Conservation (phyloP, 73 alveolate species). For the Symbiodinium natans region DNA sequence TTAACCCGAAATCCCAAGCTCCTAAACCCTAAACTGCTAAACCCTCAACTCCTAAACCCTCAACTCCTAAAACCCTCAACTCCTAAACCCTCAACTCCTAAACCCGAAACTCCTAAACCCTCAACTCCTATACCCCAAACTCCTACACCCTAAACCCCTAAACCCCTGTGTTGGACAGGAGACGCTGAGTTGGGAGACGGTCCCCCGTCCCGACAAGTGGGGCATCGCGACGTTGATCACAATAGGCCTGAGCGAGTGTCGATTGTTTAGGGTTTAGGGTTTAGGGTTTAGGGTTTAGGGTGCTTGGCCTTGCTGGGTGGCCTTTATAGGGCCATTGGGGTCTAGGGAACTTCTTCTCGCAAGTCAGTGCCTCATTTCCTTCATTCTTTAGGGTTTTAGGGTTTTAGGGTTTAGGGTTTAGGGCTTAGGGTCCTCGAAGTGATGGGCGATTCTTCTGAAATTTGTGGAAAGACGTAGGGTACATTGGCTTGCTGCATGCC, state of each 20-base stretch:
- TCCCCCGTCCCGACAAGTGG: constrained; percentile 87
- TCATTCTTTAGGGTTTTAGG: too few relatives aligned
- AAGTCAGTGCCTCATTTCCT: too few relatives aligned
- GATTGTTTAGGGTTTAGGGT: too few relatives aligned
- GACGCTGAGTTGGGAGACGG: constrained; percentile 50
- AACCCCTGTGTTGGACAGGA: background rate
- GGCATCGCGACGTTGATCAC: constrained; percentile 66
- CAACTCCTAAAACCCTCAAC: background rate
- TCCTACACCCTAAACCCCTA: background rate
- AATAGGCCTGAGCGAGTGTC: background rate
- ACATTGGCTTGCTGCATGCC: too few relatives aligned
- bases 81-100: background rate
- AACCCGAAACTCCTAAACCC: background rate
- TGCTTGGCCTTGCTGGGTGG: too few relatives aligned
- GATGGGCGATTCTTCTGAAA: background rate
- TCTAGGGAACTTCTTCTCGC: too few relatives aligned
- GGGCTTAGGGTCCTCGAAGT: too few relatives aligned
- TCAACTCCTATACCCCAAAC: background rate
- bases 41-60: background rate
- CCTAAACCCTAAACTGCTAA: background rate
- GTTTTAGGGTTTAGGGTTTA: too few relatives aligned
- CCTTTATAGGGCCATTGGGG: too few relatives aligned
- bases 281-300: too few relatives aligned
- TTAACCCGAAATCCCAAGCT: too few relatives aligned
- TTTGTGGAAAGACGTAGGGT: background rate